These are phyloP conservation scores for Trifolium subterraneum DNA, from an alignment of 306 rosid genomes.

Conservation along the genomic window DNA sequence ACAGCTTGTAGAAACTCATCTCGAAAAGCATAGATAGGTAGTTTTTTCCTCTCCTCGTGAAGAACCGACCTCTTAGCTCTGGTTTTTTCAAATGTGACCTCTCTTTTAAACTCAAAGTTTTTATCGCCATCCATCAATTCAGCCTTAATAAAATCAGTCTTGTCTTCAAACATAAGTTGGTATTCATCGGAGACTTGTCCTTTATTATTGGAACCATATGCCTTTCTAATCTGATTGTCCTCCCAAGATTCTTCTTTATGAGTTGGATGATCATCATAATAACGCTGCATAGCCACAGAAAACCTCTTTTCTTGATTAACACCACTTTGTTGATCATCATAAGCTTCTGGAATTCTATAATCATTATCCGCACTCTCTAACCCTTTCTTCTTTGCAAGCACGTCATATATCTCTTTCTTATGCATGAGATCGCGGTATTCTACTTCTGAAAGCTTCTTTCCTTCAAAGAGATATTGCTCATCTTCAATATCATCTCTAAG, in stretches of 20 bases:
- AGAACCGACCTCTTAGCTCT: conserved; percentile 63
- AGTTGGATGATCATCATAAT: conserved; percentile 61
- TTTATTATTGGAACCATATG: conserved; percentile 82
- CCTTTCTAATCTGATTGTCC: conserved; percentile 91
- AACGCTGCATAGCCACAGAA: conserved; percentile 61
- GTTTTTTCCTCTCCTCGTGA: conserved; percentile 79
- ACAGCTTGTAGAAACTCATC: conserved; percentile 80
- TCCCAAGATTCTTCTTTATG: conserved; percentile 97
- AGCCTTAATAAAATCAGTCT: conserved; percentile 84
- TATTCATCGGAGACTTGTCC: conserved; percentile 68
- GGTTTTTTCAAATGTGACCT: conserved; percentile 53
- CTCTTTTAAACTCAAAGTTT: conserved; percentile 53
- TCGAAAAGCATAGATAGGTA: conserved; percentile 78
- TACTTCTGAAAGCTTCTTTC: conserved; percentile 63
- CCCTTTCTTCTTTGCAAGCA: too few relatives aligned
- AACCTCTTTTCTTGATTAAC: conserved; percentile 88
- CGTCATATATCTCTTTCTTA: too few relatives aligned
- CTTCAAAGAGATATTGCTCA: conserved; percentile 77
- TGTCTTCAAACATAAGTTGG: conserved; percentile 89
- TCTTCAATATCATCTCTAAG: conserved; percentile 86
- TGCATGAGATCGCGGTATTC: neutral
- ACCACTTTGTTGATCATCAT: conserved; percentile 72
- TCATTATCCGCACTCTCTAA: too few relatives aligned
- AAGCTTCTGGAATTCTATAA: neutral
- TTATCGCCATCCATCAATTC: conserved; percentile 83